Evolutionary conservation across 768 basidiomycete species (phyloP).

Genomic region (Amanita thiersii): DNA sequence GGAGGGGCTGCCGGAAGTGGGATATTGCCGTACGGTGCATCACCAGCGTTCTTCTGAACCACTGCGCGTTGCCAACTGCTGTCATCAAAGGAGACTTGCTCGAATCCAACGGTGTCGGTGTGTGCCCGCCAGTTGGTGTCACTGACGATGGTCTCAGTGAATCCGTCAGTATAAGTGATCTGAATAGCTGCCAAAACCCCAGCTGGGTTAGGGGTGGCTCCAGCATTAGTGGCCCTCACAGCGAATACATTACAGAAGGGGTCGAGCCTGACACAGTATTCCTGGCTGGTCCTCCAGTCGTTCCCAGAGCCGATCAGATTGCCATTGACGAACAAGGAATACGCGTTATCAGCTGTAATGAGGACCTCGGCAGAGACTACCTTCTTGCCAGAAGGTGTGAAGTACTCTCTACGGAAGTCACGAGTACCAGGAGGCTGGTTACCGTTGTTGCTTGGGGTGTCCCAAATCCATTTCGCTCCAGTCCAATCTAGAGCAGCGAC

Average conservation of each 20-base stretch:
- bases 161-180: conserved; percentile 23
- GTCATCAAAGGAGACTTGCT: conserved; percentile 21
- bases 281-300: conserved; percentile 14
- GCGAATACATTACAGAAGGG: conserved; percentile 25
- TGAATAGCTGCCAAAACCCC: conserved; percentile 22
- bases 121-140: conserved; percentile 22
- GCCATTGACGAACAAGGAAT: conserved; percentile 24
- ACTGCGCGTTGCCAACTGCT: conserved; percentile 20
- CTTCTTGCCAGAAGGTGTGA: conserved; percentile 16
- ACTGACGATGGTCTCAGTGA: conserved; percentile 20
- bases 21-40: conserved; percentile 6
- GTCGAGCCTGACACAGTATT: conserved; percentile 20
- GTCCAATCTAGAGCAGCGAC: conserved; percentile 2
- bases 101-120: conserved; percentile 18
- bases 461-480: conserved; percentile 24
- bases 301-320: conserved; percentile 15
- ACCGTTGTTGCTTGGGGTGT: conserved; percentile 12
- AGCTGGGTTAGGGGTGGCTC: conserved; percentile 15
- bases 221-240: conserved; percentile 15
- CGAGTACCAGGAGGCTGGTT: conserved; percentile 16
- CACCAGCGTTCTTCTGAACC: conserved; percentile 14
- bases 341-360: conserved; percentile 21
- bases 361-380: conserved; percentile 22
- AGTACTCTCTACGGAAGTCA: conserved; percentile 22
- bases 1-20: conserved; percentile 13